phyloP scores from a whole-genome alignment of 176 grass and related monocot genomes.

The Zea luxurians region DNA sequence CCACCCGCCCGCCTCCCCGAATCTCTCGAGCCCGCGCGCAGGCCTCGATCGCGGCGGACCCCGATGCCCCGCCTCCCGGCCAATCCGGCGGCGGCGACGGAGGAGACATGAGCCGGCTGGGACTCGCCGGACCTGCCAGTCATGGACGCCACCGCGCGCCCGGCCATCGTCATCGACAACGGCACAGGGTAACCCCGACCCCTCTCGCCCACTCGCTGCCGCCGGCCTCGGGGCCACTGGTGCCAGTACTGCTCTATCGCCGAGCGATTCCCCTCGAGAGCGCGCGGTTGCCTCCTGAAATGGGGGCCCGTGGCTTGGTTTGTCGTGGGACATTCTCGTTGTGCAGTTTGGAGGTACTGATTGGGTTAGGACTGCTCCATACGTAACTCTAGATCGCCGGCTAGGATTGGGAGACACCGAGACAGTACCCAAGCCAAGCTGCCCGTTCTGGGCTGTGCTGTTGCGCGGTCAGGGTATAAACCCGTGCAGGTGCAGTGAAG shows the following conservation, averaged over 20 bases:
- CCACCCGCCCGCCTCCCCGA: background rate
- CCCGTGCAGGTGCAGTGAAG: no score
- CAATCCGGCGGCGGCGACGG: background rate
- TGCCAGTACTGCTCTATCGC: background rate
- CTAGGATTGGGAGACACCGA: background rate
- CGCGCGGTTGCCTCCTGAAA: background rate
- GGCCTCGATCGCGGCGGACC: slow-evolving; percentile 16
- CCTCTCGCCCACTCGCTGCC: background rate
- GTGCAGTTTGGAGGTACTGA: background rate
- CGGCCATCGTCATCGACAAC: slow-evolving; percentile 96
- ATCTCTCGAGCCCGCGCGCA: background rate
- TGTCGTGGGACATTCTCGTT: background rate
- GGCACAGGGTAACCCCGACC: slow-evolving; percentile 64
- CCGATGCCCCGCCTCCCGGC: slow-evolving; percentile 39
- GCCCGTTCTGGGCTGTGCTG: background rate
- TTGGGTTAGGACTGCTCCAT: no score
- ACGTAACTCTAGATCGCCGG: background rate
- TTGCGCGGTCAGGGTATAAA: no score
- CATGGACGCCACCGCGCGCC: slow-evolving; percentile 82
- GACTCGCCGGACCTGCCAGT: slow-evolving; percentile 2
- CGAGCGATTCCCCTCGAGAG: background rate
- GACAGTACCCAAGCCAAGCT: background rate
- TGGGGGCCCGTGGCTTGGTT: background rate
- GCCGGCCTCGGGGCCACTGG: background rate
- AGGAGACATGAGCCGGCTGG: slow-evolving; percentile 35